Evolutionary conservation across 768 basidiomycete genomes (phyloP).

Genomic region (Tephrocybe sp.): DNA sequence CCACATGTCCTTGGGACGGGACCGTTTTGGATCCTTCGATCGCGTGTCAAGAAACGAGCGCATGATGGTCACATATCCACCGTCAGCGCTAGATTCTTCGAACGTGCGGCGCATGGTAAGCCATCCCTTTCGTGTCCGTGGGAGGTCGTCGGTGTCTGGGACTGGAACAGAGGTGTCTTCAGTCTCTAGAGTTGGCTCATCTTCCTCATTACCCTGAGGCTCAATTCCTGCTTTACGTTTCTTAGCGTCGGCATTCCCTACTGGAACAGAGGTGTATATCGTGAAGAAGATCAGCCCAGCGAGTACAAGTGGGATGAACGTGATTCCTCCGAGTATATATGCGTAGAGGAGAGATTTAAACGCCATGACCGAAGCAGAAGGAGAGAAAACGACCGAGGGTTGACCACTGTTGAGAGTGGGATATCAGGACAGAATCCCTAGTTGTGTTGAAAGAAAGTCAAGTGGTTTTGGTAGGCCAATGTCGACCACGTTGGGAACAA

Average conservation of each 20-base stretch:
- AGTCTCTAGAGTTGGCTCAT: conserved; percentile 22
- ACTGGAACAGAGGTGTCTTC: conserved; percentile 23
- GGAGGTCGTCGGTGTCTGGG: conserved; percentile 50
- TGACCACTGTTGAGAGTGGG: conserved; percentile 8
- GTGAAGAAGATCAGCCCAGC: conserved; percentile 55
- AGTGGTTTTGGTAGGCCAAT: not conserved
- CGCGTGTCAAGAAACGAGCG: conserved; percentile 77
- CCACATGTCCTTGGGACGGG: conserved; percentile 89
- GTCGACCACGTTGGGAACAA: conserved; percentile 2
- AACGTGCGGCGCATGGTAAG: conserved; percentile 80
- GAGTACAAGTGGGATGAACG: conserved; percentile 80
- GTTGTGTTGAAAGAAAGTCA: not conserved
- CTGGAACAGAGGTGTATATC: conserved; percentile 85
- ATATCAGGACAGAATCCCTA: not conserved
- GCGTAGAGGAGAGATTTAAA: conserved; percentile 73
- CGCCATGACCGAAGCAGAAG: conserved; percentile 43
- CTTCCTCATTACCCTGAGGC: conserved; percentile 23
- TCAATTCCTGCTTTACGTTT: conserved; percentile 31
- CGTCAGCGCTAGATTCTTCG: conserved; percentile 59
- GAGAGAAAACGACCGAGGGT: not conserved
- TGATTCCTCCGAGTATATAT: conserved; percentile 87
- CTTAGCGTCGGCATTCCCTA: conserved; percentile 53
- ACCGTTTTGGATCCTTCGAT: conserved; percentile 80
- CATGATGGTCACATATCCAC: conserved; percentile 76
- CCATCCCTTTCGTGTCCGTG: conserved; percentile 75